Base-by-base conservation (phyloP, 73 alveolate genomes). In the Paramecium tetraurelia region DNA sequence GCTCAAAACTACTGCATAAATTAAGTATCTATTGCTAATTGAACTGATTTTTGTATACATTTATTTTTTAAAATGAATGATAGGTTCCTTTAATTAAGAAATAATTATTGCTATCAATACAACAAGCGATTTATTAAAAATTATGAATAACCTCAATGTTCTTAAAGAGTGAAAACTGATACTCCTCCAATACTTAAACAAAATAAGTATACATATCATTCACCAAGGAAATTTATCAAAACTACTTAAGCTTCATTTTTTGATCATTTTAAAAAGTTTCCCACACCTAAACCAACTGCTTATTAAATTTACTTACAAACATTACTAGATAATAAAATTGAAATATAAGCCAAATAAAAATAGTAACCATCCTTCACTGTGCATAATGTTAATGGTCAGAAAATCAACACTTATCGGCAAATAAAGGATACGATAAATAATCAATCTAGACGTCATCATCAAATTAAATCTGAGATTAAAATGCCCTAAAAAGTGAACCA, bases 281-380 rank as follows among this genome's bases (percentile, higher is more conserved):
- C 84, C 24, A 63, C 46, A 16, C 84, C 84, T 63, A 63, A 63
- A 27, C 84, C 84, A 22, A 63, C 84, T 12, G 84, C 84, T 33
- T 63, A 63, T 63, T n/a, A 63, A 24, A 63, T 50, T 11, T 63
- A 63, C 9, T 27, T 63, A n/a, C 27, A 63, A 33, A 63, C 50
- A 27, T 12, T 63, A 24, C 21, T 63, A 31, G 50, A 63, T 2
- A 27, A 63, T 63, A 63, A 63, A 33, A 63, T 3, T 27, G 46
- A 31, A 27, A 27, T 63, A 27, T 24, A 63, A 20, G 84, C 84
- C 4, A 63, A 63, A 33, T 33, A 63, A 63, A 63, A 63, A 27
- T 63, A 27, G 12, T 41, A 63, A 11, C 84, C 84, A 22, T 63
- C 84, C 0, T 63, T 63, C 84, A 63, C 84, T 22, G 24, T 63